Conservation (phyloP, 164 flowering plant species). For the Cinnamomum chago region DNA sequence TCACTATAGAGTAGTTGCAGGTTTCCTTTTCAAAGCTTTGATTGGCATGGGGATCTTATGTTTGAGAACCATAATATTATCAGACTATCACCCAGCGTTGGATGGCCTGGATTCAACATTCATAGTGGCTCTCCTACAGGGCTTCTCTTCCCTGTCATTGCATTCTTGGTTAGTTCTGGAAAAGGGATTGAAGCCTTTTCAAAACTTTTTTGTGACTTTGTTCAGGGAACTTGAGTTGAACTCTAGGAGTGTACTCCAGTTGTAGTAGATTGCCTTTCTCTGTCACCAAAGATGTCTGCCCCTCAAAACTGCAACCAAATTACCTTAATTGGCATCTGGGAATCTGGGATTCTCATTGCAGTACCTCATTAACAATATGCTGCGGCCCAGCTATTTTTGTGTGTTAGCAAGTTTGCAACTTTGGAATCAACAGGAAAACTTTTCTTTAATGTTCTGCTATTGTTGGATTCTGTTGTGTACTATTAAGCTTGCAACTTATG, state of each 20-base stretch:
- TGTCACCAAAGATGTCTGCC: background rate
- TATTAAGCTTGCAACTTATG: too few relatives aligned
- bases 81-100: background rate
- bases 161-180: background rate
- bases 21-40: too few relatives aligned
- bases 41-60: background rate
- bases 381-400: background rate
- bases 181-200: background rate
- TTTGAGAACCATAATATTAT: background rate
- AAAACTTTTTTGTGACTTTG: background rate
- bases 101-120: background rate
- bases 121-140: background rate
- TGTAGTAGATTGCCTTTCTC: background rate
- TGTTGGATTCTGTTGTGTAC: background rate
- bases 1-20: background rate
- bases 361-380: background rate
- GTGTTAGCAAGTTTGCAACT: background rate
- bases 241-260: background rate
- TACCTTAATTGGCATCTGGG: background rate
- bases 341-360: background rate
- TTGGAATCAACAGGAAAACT: background rate
- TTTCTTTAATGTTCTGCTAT: background rate
- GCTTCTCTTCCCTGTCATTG: background rate
- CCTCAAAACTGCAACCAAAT: background rate
- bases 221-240: background rate